These are phyloP conservation scores for Metarhizium rileyi DNA, from an alignment of 2,329 filamentous ascomycete genomes.

Conservation along the genomic window DNA sequence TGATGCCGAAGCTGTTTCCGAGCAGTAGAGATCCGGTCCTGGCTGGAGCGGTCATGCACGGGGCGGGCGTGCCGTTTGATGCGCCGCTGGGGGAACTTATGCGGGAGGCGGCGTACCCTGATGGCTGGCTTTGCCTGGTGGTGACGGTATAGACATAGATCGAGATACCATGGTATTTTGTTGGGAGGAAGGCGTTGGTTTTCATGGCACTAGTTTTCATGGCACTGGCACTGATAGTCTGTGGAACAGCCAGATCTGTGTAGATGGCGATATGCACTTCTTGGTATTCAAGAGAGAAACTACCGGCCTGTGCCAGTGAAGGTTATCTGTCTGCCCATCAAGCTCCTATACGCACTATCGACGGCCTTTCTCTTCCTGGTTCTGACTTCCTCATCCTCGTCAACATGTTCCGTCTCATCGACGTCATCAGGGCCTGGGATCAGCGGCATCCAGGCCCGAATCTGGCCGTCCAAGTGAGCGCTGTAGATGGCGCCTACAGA, in stretches of 20 bases:
- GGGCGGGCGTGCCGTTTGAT: conserved; percentile 68
- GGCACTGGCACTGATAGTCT: neutral
- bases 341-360: conserved; percentile 67
- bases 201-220: neutral
- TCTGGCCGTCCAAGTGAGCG: conserved; percentile 73
- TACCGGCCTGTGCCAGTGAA: conserved; percentile 35
- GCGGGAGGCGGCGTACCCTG: conserved; percentile 73
- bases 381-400: conserved; percentile 35
- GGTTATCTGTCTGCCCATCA: conserved; percentile 64
- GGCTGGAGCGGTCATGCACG: conserved; percentile 78
- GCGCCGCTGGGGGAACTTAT: conserved; percentile 77
- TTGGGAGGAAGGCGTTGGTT: neutral
- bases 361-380: conserved; percentile 65
- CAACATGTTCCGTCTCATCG: conserved; percentile 33
- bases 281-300: neutral
- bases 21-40: conserved; percentile 76
- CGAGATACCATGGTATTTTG: neutral
- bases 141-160: conserved; percentile 53
- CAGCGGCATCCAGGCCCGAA: conserved; percentile 65
- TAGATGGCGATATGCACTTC: neutral
- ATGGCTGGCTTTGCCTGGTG: conserved; percentile 83
- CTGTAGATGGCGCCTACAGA: conserved; percentile 58
- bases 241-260: neutral
- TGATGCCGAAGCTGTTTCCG: conserved; percentile 78
- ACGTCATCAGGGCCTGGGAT: conserved; percentile 41